phyloP scores from a whole-genome alignment of 257 asterid species.

The Jaltomata sinuosa region DNA sequence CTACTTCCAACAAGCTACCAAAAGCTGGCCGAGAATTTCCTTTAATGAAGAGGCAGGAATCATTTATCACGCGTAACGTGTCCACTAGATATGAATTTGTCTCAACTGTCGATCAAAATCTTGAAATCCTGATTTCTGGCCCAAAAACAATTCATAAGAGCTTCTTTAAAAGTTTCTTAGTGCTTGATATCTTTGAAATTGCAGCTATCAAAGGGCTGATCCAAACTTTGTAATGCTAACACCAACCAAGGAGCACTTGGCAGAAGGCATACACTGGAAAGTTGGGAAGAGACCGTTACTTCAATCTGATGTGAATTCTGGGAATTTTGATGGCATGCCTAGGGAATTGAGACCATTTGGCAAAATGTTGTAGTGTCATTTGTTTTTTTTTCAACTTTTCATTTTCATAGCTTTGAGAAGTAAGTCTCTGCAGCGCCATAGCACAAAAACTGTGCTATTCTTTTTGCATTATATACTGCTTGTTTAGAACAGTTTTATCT shows the following conservation, averaged over 20 bases:
- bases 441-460: background rate
- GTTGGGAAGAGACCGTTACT: conserved; percentile 60
- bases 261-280: conserved; percentile 86
- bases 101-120: background rate
- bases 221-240: conserved; percentile 92
- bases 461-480: background rate
- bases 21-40: background rate
- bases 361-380: conserved; percentile 42
- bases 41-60: background rate
- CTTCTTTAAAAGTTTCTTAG: background rate
- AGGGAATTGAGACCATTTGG: conserved; percentile 68
- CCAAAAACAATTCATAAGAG: background rate
- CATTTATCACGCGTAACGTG: background rate
- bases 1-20: background rate
- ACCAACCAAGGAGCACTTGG: conserved; percentile 89
- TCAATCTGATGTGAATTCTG: conserved; percentile 69
- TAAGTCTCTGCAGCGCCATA: background rate
- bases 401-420: background rate
- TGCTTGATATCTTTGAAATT: background rate
- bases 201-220: conserved; percentile 88
- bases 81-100: background rate
- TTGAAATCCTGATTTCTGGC: background rate
- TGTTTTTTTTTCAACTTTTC: background rate
- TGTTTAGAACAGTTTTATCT: background rate
- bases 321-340: conserved; percentile 70